Evolutionary conservation across 192 early-diverging fungal genomes (phyloP).

Genomic region (Thamnidium elegans): DNA sequence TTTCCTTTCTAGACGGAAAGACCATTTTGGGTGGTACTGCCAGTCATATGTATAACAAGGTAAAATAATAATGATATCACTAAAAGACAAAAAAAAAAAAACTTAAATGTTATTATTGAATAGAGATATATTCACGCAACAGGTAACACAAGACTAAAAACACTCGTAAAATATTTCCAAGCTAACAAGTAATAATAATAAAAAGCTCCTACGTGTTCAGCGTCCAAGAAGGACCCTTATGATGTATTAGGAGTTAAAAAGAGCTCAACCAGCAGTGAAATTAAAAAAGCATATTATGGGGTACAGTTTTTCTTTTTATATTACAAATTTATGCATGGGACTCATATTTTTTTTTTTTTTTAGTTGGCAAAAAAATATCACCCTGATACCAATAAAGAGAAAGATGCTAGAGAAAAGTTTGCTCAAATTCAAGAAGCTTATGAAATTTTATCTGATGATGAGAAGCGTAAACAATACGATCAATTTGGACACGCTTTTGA

Average conservation of each 20-base stretch:
- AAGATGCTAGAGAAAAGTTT: slow-evolving; percentile 92
- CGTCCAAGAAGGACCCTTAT: slow-evolving; percentile 75
- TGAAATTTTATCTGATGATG: slow-evolving; percentile 89
- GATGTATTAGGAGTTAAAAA: slow-evolving; percentile 80
- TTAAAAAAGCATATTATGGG: slow-evolving; percentile 97
- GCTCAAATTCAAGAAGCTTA: slow-evolving; percentile 97
- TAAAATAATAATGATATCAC: too few species aligned
- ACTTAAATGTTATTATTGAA: neutral
- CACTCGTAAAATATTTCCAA: neutral
- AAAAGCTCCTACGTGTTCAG: slow-evolving; percentile 13
- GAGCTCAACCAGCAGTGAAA: slow-evolving; percentile 75
- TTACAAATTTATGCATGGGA: neutral
- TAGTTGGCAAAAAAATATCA: slow-evolving; percentile 96
- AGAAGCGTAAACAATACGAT: slow-evolving; percentile 90
- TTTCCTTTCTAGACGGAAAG: too few species aligned
- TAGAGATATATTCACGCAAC: slow-evolving; percentile 32
- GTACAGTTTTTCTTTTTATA: slow-evolving; percentile 39
- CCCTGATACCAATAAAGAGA: slow-evolving; percentile 95
- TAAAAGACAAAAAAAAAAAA: too few species aligned
- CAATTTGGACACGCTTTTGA: slow-evolving; percentile 69
- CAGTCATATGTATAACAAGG: too few species aligned
- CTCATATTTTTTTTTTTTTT: neutral
- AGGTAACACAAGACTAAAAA: slow-evolving; percentile 16
- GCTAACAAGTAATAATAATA: neutral
- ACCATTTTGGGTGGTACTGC: too few species aligned